Evolutionary conservation across 2,329 filamentous ascomycete genomes (phyloP), one percentile per base, ranked within the genome.

Genomic region (Geosmithia putterillii): DNA sequence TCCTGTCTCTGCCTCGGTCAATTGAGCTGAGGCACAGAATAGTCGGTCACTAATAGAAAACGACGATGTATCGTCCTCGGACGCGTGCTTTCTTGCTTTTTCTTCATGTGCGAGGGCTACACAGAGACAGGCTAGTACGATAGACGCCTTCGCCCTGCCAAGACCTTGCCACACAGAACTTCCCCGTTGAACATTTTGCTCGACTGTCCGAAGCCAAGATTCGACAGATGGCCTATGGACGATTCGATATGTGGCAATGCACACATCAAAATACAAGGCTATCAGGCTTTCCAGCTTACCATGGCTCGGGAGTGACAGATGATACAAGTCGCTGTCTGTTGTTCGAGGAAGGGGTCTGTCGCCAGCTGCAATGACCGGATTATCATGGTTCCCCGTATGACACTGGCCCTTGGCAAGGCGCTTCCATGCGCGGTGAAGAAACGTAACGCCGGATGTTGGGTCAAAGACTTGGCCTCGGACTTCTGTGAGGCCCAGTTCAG

Each of bases 231-330:
- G 66, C 2, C 71, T 59, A 50, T 75, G 71, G 25, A 76, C 52
- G 46, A 74, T 74, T 1, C 71, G 62, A 47, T 76, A 72, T 0
- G 73, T 76, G 3, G 73, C 70, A 21, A 73, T 67, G 3, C 70
- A 70, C 45, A 70, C 71, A 40, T 75, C 72, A 50, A 76, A 76
- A 44, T 76, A 76, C 12, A 70, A 54, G 19, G 60, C 57, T 0
- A 75, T 54, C 5, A 76, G 47, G 0, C 21, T 61, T 54, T 3
- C 71, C 50, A 71, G 44, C 7, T 59, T 60, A 1, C 56, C 53
- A 7, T 61, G 56, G 38, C 65, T 44, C 4, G 65, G 62, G 43
- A 76, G 44, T 40, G 59, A 46, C 46, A 67, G 57, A 3, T 54
- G 51, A 21, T 17, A 21, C 17, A 34, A 10, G 19, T 59, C 53